Base-by-base conservation (phyloP, 306 rosid species). In the Aeschynomene evenia region DNA sequence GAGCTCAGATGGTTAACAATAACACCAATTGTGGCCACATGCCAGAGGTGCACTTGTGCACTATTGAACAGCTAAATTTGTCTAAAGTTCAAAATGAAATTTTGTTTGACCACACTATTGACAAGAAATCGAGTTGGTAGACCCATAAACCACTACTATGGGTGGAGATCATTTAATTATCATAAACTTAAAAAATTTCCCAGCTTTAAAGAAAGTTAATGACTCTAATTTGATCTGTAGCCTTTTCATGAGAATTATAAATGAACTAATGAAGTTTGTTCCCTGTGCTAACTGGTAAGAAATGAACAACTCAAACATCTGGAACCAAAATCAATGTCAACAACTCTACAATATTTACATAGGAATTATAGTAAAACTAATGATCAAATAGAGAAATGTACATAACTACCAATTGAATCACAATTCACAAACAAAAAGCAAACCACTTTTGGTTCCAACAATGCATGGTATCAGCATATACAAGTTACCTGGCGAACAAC, bases 401-500 rank as follows among this genome's bases (percentile, higher is more conserved):
- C 9, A 40, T 43, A 20, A 33, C 21, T 9, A 43, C 4, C 34
- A 16, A 24, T 28, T 51, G 14, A 23, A 58, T 49, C 19, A 45
- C 20, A 76, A 23, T 51, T 49, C 19, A 45, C 20, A 76, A 77
- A 73, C 31, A 62, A 55, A 61, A 71, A 68, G 29, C 13, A 40
- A 12, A 62, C 39, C 45, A 26, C 19, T 7, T 72, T 24, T 43
- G 18, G 72, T 42, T 53, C 50, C 26, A 26, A 13, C 45, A 57
- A 20, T 24, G 14, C 28, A 50, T 43, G 22, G 39, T 43, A 43
- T 61, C 64, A 42, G 40, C 37, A 60, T 1, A 31, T 23, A 42
- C 0, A 61, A 61, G 71, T 57, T 63, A 88, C 99, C 95, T 89
- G 97, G 51, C 87, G 89, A 52, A 91, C 97, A 58, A 81, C 82